Conservation (phyloP, 306 rosid genomes). For the Boehmeria nivea region DNA sequence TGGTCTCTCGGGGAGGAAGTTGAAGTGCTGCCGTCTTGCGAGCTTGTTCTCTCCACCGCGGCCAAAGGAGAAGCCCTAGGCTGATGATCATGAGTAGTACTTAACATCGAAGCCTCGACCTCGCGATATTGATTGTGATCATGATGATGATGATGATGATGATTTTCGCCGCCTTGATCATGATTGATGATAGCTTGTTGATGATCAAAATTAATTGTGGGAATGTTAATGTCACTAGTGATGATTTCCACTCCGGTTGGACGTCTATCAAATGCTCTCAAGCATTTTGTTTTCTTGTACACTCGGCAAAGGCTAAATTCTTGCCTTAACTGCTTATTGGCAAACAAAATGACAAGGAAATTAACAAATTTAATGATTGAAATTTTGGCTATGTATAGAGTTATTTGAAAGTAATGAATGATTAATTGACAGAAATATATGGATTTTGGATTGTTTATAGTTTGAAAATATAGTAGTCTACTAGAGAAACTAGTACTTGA, state of each 20-base stretch:
- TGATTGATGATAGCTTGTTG: background rate
- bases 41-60: slow-evolving; percentile 27
- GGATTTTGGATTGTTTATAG: too few relatives aligned
- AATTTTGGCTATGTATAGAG: too few relatives aligned
- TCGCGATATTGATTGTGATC: background rate
- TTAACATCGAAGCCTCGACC: slow-evolving; percentile 13
- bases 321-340: slow-evolving; percentile 50
- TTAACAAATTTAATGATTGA: background rate
- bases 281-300: slow-evolving; percentile 71
- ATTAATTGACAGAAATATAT: background rate
- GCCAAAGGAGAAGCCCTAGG: background rate
- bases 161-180: too few relatives aligned
- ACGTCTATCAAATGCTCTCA: slow-evolving; percentile 75
- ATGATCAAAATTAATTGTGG: background rate
- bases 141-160: background rate
- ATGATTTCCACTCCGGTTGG: slow-evolving; percentile 19
- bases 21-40: slow-evolving; percentile 42
- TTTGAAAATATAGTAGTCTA: too few relatives aligned
- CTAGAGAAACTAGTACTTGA: too few relatives aligned
- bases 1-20: slow-evolving; percentile 43
- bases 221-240: background rate
- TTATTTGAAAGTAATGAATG: background rate
- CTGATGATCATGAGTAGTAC: background rate
- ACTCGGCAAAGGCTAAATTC: slow-evolving; percentile 81
- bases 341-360: background rate